Conservation (phyloP, 306 rosid genomes). For the Castanea mollissima region DNA sequence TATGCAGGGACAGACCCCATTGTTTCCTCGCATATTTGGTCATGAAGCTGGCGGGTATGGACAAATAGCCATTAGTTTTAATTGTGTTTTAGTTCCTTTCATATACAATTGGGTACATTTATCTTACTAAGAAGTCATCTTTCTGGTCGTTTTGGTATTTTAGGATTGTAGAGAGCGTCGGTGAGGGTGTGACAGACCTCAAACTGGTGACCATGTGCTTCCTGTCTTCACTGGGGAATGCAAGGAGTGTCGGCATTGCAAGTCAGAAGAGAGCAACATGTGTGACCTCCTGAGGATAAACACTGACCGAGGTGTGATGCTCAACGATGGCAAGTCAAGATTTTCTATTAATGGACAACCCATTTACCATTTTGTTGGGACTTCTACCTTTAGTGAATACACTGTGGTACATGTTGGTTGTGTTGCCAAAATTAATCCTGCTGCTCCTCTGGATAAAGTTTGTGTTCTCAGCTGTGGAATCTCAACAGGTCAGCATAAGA, state of each 20-base stretch:
- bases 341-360: conserved; percentile 75
- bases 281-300: conserved; percentile 85
- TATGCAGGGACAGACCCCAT: conserved; percentile 69
- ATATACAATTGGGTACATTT: too few relatives aligned
- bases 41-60: conserved; percentile 91
- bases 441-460: conserved; percentile 88
- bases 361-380: conserved; percentile 76
- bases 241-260: conserved; percentile 73
- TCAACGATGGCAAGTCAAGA: conserved; percentile 56
- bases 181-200: conserved; percentile 81
- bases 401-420: conserved; percentile 76
- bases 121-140: too few relatives aligned
- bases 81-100: background rate
- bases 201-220: conserved; percentile 79
- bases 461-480: conserved; percentile 89
- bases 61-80: too few relatives aligned
- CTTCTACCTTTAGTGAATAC: conserved; percentile 84
- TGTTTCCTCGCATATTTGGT: conserved; percentile 90
- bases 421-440: conserved; percentile 77
- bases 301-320: conserved; percentile 76
- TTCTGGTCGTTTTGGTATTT: conserved; percentile 1
- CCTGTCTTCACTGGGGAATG: conserved; percentile 91
- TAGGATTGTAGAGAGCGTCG: conserved; percentile 74
- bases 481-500: conserved; percentile 56
- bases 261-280: conserved; percentile 91